Percentiles rank a stretch among this genome's conserved stretches.
phyloP scores from a whole-genome alignment of 106 monocot genomes.

The Dendrobium nobile region DNA sequence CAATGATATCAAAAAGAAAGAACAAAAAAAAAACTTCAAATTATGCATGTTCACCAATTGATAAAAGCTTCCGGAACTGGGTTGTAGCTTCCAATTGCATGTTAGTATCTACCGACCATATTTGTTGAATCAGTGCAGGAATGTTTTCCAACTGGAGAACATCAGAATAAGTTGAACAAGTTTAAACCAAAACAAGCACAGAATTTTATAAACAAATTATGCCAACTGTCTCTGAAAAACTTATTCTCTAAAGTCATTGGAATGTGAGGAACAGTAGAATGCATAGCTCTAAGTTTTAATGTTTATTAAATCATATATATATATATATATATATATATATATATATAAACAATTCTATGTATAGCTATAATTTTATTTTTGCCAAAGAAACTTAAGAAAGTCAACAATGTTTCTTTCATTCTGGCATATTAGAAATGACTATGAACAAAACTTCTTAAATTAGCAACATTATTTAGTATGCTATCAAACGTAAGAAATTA shows the following conservation, averaged over 20 bases:
- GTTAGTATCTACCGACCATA: constrained; percentile 38
- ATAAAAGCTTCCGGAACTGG: constrained; percentile 54
- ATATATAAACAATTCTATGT: no score
- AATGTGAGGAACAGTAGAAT: neutral
- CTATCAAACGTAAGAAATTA: no score
- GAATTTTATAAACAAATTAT: neutral
- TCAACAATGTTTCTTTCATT: no score
- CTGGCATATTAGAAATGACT: no score
- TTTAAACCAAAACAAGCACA: constrained; percentile 15
- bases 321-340: no score
- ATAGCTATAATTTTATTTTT: no score
- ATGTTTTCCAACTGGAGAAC: constrained; percentile 15
- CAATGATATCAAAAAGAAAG: neutral
- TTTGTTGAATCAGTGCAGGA: constrained; percentile 31
- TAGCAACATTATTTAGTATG: no score
- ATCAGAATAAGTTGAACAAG: neutral
- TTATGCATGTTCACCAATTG: constrained; percentile 27
- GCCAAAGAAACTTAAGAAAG: no score
- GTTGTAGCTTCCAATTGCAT: constrained; percentile 47
- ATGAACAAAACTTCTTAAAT: no score
- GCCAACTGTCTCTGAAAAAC: neutral
- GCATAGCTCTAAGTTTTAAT: no score
- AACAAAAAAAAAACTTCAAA: neutral
- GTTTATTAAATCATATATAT: no score
- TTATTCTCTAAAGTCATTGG: neutral